Conservation (phyloP, 441 rosid species). For the Gossypium gossypioides region DNA sequence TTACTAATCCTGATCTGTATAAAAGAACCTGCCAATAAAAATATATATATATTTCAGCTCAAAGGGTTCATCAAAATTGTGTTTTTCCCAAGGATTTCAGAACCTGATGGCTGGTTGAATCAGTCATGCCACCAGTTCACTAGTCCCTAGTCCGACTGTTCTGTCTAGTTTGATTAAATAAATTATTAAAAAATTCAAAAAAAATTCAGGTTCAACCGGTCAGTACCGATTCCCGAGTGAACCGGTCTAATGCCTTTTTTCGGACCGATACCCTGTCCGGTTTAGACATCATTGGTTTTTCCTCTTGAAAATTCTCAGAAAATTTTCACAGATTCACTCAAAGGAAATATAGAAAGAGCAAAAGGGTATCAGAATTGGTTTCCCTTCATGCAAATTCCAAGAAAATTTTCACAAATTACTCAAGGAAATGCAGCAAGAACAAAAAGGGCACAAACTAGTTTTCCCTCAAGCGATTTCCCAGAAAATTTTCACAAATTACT, state of each 20-base stretch:
- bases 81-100: no score
- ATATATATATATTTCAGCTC: not conserved
- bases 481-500: not conserved
- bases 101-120: no score
- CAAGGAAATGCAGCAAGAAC: not conserved
- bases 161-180: no score
- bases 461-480: not conserved
- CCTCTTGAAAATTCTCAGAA: not conserved
- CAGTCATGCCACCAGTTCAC: no score
- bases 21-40: conserved; percentile 52
- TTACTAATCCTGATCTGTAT: conserved; percentile 75
- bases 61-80: not conserved
- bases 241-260: no score
- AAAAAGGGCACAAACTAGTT: not conserved
- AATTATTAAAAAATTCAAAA: no score
- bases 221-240: no score
- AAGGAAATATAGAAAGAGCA: not conserved
- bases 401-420: not conserved
- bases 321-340: not conserved
- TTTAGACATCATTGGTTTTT: not conserved
- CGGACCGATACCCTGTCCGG: no score
- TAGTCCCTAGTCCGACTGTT: no score
- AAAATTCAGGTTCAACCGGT: no score
- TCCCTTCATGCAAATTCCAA: not conserved
- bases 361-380: not conserved